These are phyloP conservation scores for Chaetomium sp. DNA, from an alignment of 2,329 filamentous ascomycete genomes.

Conservation along the genomic window DNA sequence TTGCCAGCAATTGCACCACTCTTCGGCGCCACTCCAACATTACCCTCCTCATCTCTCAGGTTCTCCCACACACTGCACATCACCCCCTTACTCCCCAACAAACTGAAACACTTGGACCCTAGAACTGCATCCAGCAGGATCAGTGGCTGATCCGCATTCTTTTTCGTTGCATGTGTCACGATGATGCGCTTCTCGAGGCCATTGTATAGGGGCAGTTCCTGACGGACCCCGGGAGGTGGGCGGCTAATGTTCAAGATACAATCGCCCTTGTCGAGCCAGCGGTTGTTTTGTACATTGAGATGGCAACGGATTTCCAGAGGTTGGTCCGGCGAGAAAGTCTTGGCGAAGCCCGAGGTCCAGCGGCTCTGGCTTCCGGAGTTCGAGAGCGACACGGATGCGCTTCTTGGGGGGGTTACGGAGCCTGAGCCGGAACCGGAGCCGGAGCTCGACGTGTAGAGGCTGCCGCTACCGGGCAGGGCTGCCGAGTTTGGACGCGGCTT, in stretches of 20 bases:
- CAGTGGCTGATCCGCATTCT: conserved; percentile 48
- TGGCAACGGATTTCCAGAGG: conserved; percentile 64
- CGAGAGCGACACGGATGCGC: conserved; percentile 51
- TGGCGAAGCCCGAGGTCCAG: conserved; percentile 68
- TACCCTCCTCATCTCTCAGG: conserved; percentile 55
- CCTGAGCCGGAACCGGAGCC: conserved; percentile 44
- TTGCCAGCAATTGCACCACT: conserved; percentile 47
- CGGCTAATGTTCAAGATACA: conserved; percentile 76
- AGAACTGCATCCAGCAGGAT: conserved; percentile 77
- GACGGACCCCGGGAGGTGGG: conserved; percentile 56
- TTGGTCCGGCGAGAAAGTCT: conserved; percentile 22
- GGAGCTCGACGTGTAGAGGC: conserved; percentile 52
- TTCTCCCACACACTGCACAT: conserved; percentile 85
- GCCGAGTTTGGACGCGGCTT: conserved; percentile 46
- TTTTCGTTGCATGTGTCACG: conserved; percentile 64
- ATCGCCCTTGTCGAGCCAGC: conserved; percentile 88
- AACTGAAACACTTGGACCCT: conserved; percentile 76
- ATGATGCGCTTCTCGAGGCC: conserved; percentile 80
- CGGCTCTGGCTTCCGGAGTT: conserved; percentile 39
- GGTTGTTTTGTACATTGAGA: conserved; percentile 64
- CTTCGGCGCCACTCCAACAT: conserved; percentile 45
- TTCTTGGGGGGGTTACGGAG: conserved; percentile 45
- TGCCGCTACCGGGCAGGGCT: conserved; percentile 41
- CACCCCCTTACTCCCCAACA: conserved; percentile 77
- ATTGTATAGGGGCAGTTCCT: conserved; percentile 53